Evolutionary conservation across 495 filamentous ascomycete genomes (phyloP).

Genomic region (Penicillium argentinense): DNA sequence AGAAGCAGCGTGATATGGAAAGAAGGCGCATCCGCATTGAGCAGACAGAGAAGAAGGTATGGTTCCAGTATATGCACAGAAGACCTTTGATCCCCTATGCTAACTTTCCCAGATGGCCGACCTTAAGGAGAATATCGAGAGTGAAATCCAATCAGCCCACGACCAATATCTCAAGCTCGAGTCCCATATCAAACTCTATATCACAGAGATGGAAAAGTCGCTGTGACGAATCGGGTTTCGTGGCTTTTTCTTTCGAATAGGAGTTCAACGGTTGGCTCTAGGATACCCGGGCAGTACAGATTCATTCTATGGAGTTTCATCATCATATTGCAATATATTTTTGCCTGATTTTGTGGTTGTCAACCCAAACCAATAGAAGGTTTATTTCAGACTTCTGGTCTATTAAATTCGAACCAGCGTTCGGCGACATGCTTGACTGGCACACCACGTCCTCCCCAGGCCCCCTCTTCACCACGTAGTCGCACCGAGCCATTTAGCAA

Average conservation of each 20-base stretch:
- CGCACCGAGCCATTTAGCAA: slow-evolving; percentile 61
- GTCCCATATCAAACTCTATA: slow-evolving; percentile 94
- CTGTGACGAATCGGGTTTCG: slow-evolving; percentile 48
- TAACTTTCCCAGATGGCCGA: slow-evolving; percentile 76
- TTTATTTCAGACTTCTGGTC: slow-evolving; percentile 9
- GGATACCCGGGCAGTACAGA: slow-evolving; percentile 44
- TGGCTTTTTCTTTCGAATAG: slow-evolving; percentile 22
- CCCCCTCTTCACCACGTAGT: slow-evolving; percentile 52
- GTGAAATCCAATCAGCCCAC: slow-evolving; percentile 80
- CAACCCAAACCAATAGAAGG: no score
- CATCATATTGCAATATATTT: slow-evolving; percentile 16
- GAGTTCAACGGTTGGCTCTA: slow-evolving; percentile 42
- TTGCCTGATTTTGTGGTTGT: slow-evolving; percentile 6
- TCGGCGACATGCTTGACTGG: slow-evolving; percentile 61
- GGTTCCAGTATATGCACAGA: slow-evolving; percentile 6
- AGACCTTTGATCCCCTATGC: neutral
- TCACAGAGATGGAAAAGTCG: slow-evolving; percentile 97
- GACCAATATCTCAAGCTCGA: slow-evolving; percentile 96
- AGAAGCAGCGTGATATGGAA: slow-evolving; percentile 89
- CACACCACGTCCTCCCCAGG: slow-evolving; percentile 68
- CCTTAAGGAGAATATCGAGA: slow-evolving; percentile 94
- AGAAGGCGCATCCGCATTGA: slow-evolving; percentile 86
- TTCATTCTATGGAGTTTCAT: slow-evolving; percentile 27
- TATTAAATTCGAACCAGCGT: slow-evolving; percentile 78
- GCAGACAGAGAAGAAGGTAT: slow-evolving; percentile 97